phyloP scores from a whole-genome alignment of 176 grass and related monocot species.

The Guadua angustifolia region DNA sequence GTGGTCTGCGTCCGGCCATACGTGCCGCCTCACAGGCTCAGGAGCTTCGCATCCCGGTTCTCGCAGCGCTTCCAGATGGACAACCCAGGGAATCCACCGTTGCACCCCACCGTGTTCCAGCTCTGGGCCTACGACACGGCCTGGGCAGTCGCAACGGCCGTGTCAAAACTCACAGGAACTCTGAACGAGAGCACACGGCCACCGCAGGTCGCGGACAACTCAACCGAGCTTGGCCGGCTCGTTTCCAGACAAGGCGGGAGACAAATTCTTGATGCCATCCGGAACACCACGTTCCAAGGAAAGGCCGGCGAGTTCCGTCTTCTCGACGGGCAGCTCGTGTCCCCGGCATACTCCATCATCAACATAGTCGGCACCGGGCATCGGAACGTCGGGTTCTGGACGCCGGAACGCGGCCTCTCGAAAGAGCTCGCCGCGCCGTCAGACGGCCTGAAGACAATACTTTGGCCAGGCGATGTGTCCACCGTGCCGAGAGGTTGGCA shows the following conservation, averaged over 20 bases:
- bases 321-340: conserved; percentile 17
- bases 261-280: neutral
- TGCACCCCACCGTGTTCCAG: conserved; percentile 25
- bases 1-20: conserved; percentile 41
- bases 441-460: conserved; percentile 9
- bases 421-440: neutral
- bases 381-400: conserved; percentile 51
- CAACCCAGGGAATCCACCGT: neutral
- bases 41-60: conserved; percentile 36
- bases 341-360: conserved; percentile 45
- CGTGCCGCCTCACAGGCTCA: neutral
- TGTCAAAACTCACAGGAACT: neutral
- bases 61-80: conserved; percentile 22
- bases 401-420: neutral
- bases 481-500: conserved; percentile 50
- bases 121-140: conserved; percentile 59
- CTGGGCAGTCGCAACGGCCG: conserved; percentile 46
- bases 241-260: conserved; percentile 10
- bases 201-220: neutral
- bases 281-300: conserved; percentile 33
- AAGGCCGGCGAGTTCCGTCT: conserved; percentile 49
- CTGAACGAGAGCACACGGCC: neutral
- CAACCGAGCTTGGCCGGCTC: conserved; percentile 45
- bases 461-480: conserved; percentile 30
- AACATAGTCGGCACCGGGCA: conserved; percentile 21